phyloP scores from a whole-genome alignment of 2,329 filamentous ascomycete species.

The Ambrosiella cleistominuta region DNA sequence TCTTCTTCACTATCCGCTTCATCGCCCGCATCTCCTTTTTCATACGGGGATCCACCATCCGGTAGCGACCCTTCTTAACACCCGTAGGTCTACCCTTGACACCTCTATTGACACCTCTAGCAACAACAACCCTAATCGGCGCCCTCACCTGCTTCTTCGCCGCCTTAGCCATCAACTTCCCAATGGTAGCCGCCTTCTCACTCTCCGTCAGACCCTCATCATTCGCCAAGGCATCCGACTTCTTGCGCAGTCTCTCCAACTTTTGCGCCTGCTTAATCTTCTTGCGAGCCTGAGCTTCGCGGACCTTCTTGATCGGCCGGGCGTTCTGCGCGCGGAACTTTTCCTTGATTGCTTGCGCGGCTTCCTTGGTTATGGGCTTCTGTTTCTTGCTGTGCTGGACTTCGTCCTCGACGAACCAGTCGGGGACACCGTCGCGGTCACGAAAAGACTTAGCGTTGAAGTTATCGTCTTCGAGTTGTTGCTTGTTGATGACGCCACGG shows the following conservation, averaged over 20 bases:
- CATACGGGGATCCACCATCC: conserved; percentile 87
- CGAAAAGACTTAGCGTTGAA: conserved; percentile 90
- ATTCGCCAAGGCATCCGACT: conserved; percentile 73
- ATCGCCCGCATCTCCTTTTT: conserved; percentile 89
- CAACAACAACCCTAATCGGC: conserved; percentile 76
- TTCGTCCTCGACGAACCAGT: conserved; percentile 97
- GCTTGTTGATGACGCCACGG: conserved; percentile 60
- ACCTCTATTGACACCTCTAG: conserved; percentile 66
- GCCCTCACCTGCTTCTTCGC: conserved; percentile 72
- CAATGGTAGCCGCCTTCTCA: conserved; percentile 79
- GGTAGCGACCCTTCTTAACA: conserved; percentile 78
- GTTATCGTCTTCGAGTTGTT: conserved; percentile 72
- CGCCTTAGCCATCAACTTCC: conserved; percentile 64
- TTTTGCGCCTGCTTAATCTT: conserved; percentile 86
- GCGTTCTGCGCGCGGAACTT: conserved; percentile 87
- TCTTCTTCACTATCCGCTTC: conserved; percentile 62
- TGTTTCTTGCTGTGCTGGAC: conserved; percentile 62
- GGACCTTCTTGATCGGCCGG: conserved; percentile 96
- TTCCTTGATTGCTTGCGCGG: conserved; percentile 80
- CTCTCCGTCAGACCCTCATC: conserved; percentile 90
- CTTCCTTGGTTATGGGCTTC: conserved; percentile 81
- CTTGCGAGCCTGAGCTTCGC: conserved; percentile 89
- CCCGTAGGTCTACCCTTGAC: conserved; percentile 74
- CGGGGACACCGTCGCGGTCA: conserved; percentile 77
- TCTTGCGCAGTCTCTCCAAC: conserved; percentile 91